These are phyloP conservation scores for Backusella parvicylindrica DNA, from an alignment of 192 early-diverging fungal genomes.

Conservation along the genomic window DNA sequence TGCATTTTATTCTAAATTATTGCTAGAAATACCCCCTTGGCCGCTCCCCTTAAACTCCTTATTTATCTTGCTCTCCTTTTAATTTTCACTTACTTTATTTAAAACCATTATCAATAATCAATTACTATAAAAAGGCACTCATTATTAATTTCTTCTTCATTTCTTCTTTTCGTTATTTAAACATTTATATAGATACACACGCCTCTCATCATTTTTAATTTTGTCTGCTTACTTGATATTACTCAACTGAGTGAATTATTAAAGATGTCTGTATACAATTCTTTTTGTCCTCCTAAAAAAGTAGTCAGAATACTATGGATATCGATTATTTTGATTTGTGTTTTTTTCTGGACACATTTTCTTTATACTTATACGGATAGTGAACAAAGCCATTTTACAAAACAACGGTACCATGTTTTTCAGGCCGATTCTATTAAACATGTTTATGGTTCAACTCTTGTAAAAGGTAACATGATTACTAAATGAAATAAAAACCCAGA, in stretches of 20 bases:
- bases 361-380: neutral
- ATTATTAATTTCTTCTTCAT: neutral
- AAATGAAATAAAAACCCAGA: neutral
- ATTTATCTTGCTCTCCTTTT: neutral
- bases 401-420: neutral
- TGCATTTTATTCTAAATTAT: conserved; percentile 4
- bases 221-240: neutral
- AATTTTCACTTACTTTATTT: neutral
- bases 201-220: neutral
- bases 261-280: neutral
- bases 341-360: neutral
- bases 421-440: neutral
- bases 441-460: neutral
- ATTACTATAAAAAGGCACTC: neutral
- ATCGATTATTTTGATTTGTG: neutral
- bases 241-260: neutral
- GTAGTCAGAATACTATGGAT: neutral
- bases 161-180: neutral
- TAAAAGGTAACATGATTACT: neutral
- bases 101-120: neutral
- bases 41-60: neutral
- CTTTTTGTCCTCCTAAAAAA: neutral
- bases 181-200: neutral
- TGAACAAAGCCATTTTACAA: neutral
- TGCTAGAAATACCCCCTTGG: neutral